A percentile compares a stretch with the other conserved stretches of the same genome.
Conservation (phyloP, 2,329 filamentous ascomycete genomes). For the Colletotrichum lentis region DNA sequence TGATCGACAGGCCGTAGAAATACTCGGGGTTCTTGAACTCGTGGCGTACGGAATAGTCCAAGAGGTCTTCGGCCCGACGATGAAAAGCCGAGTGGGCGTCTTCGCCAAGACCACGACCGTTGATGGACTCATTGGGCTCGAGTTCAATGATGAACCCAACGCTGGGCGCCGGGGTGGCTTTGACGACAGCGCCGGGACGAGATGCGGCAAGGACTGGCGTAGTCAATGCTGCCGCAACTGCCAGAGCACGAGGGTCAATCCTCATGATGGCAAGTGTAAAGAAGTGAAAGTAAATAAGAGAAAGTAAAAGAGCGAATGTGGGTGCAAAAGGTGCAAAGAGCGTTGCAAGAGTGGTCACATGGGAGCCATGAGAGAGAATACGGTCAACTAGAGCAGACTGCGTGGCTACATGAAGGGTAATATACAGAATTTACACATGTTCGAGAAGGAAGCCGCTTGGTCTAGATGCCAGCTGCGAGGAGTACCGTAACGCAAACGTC, state of each 20-base stretch:
- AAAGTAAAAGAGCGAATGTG: not conserved
- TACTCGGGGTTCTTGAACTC: constrained; percentile 38
- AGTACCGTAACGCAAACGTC: not conserved
- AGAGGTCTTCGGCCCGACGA: constrained; percentile 24
- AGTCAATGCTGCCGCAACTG: not conserved
- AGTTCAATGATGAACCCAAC: constrained; percentile 31
- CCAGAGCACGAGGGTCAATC: not conserved
- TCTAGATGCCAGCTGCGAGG: not conserved
- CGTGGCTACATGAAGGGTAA: too few relatives aligned
- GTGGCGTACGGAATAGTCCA: constrained; percentile 27
- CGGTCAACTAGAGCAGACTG: too few relatives aligned
- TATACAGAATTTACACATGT: not conserved
- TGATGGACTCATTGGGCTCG: constrained; percentile 15
- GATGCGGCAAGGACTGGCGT: constrained; percentile 10
- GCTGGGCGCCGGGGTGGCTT: constrained; percentile 7
- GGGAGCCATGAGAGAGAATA: not conserved
- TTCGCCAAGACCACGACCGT: not conserved
- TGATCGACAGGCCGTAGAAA: constrained; percentile 38
- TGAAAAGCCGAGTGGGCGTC: constrained; percentile 30
- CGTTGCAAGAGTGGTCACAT: not conserved
- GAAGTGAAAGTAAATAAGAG: constrained; percentile 9
- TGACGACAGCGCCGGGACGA: constrained; percentile 7
- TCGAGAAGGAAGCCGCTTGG: not conserved
- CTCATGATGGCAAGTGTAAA: constrained; percentile 10
- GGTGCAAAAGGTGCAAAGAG: not conserved